Percentiles rank a stretch among this genome's conserved stretches.
Conservation (phyloP, 768 basidiomycete species). For the Plicaturopsis crispa region DNA sequence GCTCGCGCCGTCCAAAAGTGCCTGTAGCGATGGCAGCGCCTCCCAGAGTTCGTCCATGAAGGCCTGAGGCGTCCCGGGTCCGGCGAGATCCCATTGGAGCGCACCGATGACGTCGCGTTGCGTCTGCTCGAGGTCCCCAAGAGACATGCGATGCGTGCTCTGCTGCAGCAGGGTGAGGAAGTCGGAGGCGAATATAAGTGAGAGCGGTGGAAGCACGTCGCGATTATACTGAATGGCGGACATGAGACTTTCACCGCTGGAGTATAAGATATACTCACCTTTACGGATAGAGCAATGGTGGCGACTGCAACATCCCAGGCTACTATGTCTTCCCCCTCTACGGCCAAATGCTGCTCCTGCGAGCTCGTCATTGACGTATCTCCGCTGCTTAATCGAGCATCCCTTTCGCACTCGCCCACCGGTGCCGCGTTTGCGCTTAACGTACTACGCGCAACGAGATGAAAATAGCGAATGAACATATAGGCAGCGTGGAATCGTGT, state of each 20-base stretch:
- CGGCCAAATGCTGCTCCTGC: too few species aligned
- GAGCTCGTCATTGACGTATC: constrained; percentile 5
- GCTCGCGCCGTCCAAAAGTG: constrained; percentile 24
- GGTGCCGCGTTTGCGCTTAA: too few species aligned
- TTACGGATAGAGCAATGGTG: constrained; percentile 53
- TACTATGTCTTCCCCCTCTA: constrained; percentile 25
- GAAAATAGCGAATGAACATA: constrained; percentile 52
- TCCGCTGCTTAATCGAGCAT: constrained; percentile 3
- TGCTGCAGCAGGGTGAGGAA: too few species aligned
- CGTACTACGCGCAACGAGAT: constrained; percentile 27
- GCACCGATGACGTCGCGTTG: constrained; percentile 44
- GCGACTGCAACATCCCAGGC: constrained; percentile 54
- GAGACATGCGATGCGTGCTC: too few species aligned
- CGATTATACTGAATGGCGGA: constrained; percentile 43
- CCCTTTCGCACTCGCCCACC: too few species aligned
- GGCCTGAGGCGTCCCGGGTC: constrained; percentile 40
- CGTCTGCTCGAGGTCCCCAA: constrained; percentile 52
- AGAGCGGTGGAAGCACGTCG: constrained; percentile 50
- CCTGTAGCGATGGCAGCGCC: constrained; percentile 44
- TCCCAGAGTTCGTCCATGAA: constrained; percentile 53
- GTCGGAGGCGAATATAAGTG: constrained; percentile 42
- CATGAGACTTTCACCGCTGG: constrained; percentile 1
- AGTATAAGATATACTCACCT: constrained; percentile 31
- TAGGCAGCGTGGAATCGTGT: constrained; percentile 62
- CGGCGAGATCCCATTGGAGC: constrained; percentile 41